phyloP scores from a whole-genome alignment of 495 filamentous ascomycete species.

The Cudoniella acicularis region DNA sequence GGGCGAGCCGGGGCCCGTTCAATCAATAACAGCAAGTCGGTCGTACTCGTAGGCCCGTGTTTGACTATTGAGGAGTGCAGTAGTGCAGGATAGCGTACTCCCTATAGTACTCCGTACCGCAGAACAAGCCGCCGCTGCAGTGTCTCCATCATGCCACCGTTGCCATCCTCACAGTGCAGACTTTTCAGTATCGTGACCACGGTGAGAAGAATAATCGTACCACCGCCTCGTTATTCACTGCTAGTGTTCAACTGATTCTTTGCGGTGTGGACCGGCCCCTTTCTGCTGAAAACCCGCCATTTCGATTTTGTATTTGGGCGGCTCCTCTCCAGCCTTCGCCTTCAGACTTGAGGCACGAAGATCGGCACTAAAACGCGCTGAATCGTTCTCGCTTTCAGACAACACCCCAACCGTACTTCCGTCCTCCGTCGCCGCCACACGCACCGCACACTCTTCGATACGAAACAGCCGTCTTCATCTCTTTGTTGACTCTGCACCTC shows the following conservation, averaged over 20 bases:
- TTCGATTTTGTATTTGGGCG: not conserved
- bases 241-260: too few relatives aligned
- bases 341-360: not conserved
- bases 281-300: too few relatives aligned
- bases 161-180: too few relatives aligned
- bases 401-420: not conserved
- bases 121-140: too few relatives aligned
- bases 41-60: too few relatives aligned
- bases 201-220: not conserved
- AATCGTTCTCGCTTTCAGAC: too few relatives aligned
- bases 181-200: not conserved
- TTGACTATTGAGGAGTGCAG: not conserved
- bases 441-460: not conserved
- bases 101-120: not conserved
- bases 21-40: too few relatives aligned
- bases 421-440: not conserved
- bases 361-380: not conserved
- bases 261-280: not conserved
- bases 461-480: not conserved
- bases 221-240: not conserved
- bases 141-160: too few relatives aligned
- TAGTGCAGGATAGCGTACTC: not conserved
- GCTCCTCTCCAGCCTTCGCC: not conserved
- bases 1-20: too few relatives aligned
- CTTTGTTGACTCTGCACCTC: not conserved